Base-by-base conservation (phyloP, 495 filamentous ascomycete genomes). In the Pseudotulostoma volvatum region DNA sequence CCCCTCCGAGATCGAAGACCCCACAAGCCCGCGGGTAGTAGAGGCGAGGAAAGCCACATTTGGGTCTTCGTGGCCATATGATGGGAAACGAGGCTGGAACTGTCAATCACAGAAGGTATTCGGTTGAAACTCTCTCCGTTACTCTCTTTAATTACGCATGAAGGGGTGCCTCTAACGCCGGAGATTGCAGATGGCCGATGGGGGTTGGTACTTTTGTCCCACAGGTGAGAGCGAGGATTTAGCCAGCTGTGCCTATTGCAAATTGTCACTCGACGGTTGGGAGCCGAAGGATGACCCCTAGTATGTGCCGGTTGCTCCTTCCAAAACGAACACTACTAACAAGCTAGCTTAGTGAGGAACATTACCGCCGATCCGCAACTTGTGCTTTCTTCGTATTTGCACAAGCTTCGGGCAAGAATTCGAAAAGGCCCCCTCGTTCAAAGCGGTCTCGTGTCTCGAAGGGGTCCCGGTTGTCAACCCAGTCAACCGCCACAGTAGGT, bases 191-290 rank as follows among this genome's bases (percentile, higher is more conserved):
- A 82, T 95, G 70, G 80, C 81, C 31, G 79, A 84, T 39, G 82
- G 81, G 4, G 90, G 90, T 11, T 97, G 87, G 84, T 84, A 81
- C 52, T 94, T 87, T 56, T 85, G 83, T 23, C 90, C 90, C 0
- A 82, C 68, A 1, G 63, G 68, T 23, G 85, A 87, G 23, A 78
- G 73, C 18, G 71, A 83, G 38, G 90, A 97, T 56, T 74, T 84
- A 54, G 81, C 79, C 2, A 86, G 73, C 9, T 97, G 90, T 52
- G 71, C 77, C 13, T 95, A 96, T 55, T 97, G 90, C 56, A 70
- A 73, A 25, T 56, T 95, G 19, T 79, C 74, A 20, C 68, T 96
- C 34, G 84, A 93, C 54, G 84, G 82, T 1, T 96, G 88, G 87
- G 87, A 93, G 50, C 77, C 81, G 9, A 77, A 78, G 46, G 88